Evolutionary conservation across 2,329 filamentous ascomycete species (phyloP), one percentile per base, ranked within the genome.

Genomic region (Alternaria brassicae): DNA sequence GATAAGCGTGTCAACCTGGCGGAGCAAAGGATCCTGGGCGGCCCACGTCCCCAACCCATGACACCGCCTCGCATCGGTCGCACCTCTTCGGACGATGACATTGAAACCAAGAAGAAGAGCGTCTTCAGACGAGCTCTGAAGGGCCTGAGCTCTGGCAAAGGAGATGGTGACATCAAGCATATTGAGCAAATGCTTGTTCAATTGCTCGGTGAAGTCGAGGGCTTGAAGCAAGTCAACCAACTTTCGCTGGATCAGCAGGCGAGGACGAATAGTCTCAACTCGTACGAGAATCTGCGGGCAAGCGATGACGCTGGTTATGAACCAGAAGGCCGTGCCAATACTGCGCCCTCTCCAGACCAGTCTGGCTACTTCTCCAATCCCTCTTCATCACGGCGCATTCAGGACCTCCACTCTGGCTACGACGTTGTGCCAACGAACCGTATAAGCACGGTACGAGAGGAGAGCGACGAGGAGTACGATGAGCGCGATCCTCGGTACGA

Each of bases 121-220:
- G 86, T 99, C n/a, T 95, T 98, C 81, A 91, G 90, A 71, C 89
- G 94, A 63, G 95, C 95, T n/a, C 83, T 99, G 49, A 94, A 96
- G 75, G 93, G 93, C 3, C 83, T 99, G 49, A 92, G 92, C 69
- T 86, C 90, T 28, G 57, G 57, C 73, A 96, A 95, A 81, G 94
- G 92, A 51, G 89, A 90, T 7, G 94, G 91, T 70, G 95, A 99
- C 69, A 85, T 97, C 51, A 87, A 88, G 65, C 91, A 92, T 69
- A 97, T 97, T 47, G 80, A 82, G 66, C 70, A 73, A 41, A 83
- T 83, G 81, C 85, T 99, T 32, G 91, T 95, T 77, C 93, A 97
- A 74, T 85, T 99, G 21, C 86, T 99, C 19, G 91, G 89, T 50
- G 95, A 99, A 75, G 93, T 99, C 6, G 94, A 98, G 75, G 91